These are phyloP conservation scores for Thozetella sp. DNA, from an alignment of 495 filamentous ascomycete species.

Conservation along the genomic window DNA sequence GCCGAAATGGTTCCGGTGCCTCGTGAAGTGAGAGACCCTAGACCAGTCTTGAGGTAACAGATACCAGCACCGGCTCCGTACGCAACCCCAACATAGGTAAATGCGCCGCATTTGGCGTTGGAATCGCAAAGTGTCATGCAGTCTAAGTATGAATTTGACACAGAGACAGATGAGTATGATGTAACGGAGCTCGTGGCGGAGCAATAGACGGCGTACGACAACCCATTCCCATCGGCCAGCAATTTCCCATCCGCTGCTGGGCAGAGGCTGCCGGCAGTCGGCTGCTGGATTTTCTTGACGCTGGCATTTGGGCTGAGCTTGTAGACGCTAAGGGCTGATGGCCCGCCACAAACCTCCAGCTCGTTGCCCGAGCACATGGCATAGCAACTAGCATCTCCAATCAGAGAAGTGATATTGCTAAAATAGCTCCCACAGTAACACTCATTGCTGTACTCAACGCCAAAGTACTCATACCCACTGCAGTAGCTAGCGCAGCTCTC, in stretches of 20 bases:
- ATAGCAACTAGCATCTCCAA: not conserved
- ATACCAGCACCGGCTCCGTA: not conserved
- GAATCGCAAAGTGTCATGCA: not conserved
- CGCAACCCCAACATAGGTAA: not conserved
- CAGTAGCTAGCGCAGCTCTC: not conserved
- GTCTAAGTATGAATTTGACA: not conserved
- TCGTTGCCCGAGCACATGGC: not conserved
- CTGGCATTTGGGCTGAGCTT: not conserved
- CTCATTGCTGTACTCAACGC: not conserved
- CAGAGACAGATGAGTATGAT: not conserved
- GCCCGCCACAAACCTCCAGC: not conserved
- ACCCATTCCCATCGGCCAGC: not conserved
- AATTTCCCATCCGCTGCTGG: not conserved
- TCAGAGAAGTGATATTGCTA: not conserved
- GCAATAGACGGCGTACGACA: not conserved
- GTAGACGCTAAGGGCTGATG: not conserved
- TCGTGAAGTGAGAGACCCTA: no score
- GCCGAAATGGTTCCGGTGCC: no score
- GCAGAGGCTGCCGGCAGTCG: not conserved
- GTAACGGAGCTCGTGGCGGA: not conserved
- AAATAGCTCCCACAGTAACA: not conserved
- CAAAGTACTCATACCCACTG: not conserved
- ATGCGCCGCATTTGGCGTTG: not conserved
- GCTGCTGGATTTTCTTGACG: not conserved
- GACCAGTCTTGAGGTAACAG: not conserved